Percentiles rank a stretch among this genome's conserved stretches.
Conservation (phyloP, 192 early-diverging fungal species). For the Coemansia sp. region DNA sequence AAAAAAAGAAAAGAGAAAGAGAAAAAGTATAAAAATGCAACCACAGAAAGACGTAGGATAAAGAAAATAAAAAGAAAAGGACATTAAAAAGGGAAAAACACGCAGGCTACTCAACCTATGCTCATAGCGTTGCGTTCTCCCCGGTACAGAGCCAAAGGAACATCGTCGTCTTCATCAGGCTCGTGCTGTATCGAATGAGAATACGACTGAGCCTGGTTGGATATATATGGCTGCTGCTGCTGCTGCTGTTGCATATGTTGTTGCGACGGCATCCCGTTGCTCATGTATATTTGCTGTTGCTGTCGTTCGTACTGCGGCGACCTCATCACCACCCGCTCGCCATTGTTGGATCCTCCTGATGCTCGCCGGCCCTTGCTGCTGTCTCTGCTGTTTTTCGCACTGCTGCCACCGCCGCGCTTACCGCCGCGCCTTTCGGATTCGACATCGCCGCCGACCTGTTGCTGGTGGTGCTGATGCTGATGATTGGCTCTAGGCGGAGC, state of each 20-base stretch:
- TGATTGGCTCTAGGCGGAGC: background rate
- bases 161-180: slow-evolving; percentile 63
- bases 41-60: background rate
- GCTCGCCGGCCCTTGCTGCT: slow-evolving; percentile 34
- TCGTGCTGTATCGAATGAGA: background rate
- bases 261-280: slow-evolving; percentile 5
- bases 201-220: background rate
- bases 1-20: slow-evolving; percentile 9
- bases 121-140: slow-evolving; percentile 52
- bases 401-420: slow-evolving; percentile 7
- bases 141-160: slow-evolving; percentile 60
- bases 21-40: slow-evolving; percentile 9
- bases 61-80: slow-evolving; percentile 6
- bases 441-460: background rate
- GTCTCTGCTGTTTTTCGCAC: slow-evolving; percentile 3
- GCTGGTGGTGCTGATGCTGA: background rate
- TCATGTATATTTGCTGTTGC: slow-evolving; percentile 54
- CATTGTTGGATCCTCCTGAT: slow-evolving; percentile 7
- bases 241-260: slow-evolving; percentile 9
- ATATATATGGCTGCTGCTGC: slow-evolving; percentile 5
- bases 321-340: slow-evolving; percentile 46
- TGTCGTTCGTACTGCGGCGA: slow-evolving; percentile 54
- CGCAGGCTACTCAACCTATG: slow-evolving; percentile 14
- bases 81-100: slow-evolving; percentile 3
- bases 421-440: background rate